Base-by-base conservation (phyloP, 2,329 filamentous ascomycete species). In the Paraconiothyrium sp. region DNA sequence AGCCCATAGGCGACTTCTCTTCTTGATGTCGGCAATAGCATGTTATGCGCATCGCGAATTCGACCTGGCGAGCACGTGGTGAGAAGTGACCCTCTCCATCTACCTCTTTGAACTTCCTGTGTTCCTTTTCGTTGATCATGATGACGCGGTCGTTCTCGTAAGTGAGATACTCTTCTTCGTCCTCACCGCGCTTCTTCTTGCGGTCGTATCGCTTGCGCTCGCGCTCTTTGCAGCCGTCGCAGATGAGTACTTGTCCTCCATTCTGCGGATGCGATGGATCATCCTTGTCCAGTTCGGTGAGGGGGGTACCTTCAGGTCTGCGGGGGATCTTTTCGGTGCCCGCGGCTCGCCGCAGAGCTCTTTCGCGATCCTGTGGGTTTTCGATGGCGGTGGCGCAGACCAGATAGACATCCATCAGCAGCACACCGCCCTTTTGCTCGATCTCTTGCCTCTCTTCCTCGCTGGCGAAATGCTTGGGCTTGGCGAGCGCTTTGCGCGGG, bases 21-120 rank as follows among this genome's bases (percentile, higher is more conserved):
- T 91, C 89, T 71, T 98, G 94, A 76, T 99, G 94, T 22, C 94
- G 89, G 80, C 94, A 98, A 79, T 98, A 99, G 78, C 94, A 99
- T 27, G 94, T 93, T 72, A 99, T 97, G 10, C 94, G 90, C 94
- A 98, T 97, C 0, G 93, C 93, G 2, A 92, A 88, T 68, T 94
- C 90, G 24, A 97, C 89, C 72, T 93, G 90, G 82, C 92, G 88
- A 7, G 90, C 87, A 13, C 64, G 62, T 3, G 63, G 32, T 14
- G 72, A 66, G 55, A 64, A 69, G n/a, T 70, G 62, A 3, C 48
- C 57, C 14, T 70, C 68, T 24, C 62, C 60, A 22, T 75, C 70
- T 6, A 66, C 60, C 34, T 75, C 72, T 59, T 75, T 71, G 68
- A 71, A 71, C 35, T 72, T 66, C 66, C 77, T 78, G 69, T 75